Base-by-base conservation (phyloP, 2,329 filamentous ascomycete species). In the Neofusicoccum sp. region DNA sequence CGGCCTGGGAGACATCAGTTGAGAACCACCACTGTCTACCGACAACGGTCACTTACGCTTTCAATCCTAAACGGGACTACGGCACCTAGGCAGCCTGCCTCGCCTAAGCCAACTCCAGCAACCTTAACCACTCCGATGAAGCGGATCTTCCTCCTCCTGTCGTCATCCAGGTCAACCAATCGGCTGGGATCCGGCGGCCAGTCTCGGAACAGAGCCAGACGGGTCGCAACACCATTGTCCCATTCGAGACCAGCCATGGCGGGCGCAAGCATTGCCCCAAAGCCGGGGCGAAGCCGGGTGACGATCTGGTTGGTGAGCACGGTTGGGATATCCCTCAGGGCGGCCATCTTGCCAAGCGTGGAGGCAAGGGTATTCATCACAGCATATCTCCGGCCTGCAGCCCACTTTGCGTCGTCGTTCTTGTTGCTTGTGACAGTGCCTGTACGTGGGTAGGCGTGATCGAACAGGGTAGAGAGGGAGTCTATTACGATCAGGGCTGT, bases 171-270 rank as follows among this genome's bases (percentile, higher is more conserved):
- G 43, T 67, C 69, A 51, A 47, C 68, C 45, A 65, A 54, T 63
- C 71, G 69, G 53, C 64, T 63, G 68, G 72, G 65, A 63, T 66
- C 68, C 60, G 68, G 65, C 56, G 70, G 63, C 69, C 78, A 93
- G 76, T 96, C 91, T 68, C 89, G 84, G 73, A 95, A 96, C 34
- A 96, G 74, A 26, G 89, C 88, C 63, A 96, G 73, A 58, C 91
- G 83, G 43, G 86, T 89, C 63, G 86, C 84, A 38, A 96, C 79
- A 33, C 86, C 88, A 64, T 85, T 86, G 63, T 96, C 92, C 93
- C 93, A 97, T 43, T 89, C 85, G 20, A 81, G 81, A 12, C 89
- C 87, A 61, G 88, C 88, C 64, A 97, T 81, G 41, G 90, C 86
- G 14, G 92, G 89, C 58, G 88, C 83, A 51, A 98, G 78, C 9